A percentile compares a stretch with the other conserved stretches of the same genome.
phyloP scores from a whole-genome alignment of 2,329 filamentous ascomycete species.

The Colletotrichum simmondsii region DNA sequence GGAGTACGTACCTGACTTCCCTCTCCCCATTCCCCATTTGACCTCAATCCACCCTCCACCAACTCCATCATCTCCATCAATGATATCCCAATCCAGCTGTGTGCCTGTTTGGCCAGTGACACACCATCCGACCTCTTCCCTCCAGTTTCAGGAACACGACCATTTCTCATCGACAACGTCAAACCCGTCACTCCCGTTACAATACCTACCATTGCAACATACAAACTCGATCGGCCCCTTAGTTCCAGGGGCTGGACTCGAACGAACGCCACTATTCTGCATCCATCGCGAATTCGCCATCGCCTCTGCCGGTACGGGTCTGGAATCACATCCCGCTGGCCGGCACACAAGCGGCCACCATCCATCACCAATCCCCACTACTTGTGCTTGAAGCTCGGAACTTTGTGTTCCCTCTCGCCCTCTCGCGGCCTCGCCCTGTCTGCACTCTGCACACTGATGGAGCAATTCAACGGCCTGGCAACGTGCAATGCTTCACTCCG shows the following conservation, averaged over 20 bases:
- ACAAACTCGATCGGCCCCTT: not conserved
- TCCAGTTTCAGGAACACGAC: not conserved
- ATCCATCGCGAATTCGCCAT: conserved; percentile 16
- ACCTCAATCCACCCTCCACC: not conserved
- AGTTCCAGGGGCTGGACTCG: conserved; percentile 1
- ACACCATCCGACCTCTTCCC: not conserved
- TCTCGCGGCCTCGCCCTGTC: conserved; percentile 9
- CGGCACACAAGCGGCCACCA: conserved; percentile 32
- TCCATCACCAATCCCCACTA: conserved; percentile 16
- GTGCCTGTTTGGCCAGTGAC: not conserved
- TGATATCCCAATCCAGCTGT: not conserved
- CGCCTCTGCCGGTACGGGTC: conserved; percentile 26
- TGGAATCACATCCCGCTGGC: conserved; percentile 29
- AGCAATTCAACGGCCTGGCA: conserved; percentile 18
- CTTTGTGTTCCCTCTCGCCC: conserved; percentile 12
- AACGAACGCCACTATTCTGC: conserved; percentile 25
- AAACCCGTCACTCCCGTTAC: not conserved
- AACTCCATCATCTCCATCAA: not conserved
- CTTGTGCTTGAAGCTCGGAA: conserved; percentile 9
- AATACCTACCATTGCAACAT: not conserved
- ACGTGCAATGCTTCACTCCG: conserved; percentile 15
- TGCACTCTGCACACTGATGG: conserved; percentile 30
- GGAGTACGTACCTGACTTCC: not conserved
- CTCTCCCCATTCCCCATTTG: not conserved
- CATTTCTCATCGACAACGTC: not conserved